Evolutionary conservation across 345 rosid genomes (phyloP).

Genomic region (Nephelium lappaceum): DNA sequence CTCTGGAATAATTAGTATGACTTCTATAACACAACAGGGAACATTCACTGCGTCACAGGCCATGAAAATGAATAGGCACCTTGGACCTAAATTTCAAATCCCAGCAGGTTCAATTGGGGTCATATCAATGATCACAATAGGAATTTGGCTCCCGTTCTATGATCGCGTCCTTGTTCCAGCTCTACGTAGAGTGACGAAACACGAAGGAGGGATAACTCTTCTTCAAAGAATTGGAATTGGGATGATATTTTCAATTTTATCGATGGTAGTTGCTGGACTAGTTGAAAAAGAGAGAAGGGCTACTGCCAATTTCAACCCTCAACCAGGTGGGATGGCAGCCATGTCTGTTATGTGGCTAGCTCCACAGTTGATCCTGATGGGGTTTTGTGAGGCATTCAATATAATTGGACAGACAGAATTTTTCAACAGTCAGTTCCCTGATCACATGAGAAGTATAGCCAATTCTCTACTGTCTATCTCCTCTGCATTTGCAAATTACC

Average conservation of each 20-base stretch:
- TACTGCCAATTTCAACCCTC: constrained; percentile 22
- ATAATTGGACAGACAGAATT: constrained; percentile 63
- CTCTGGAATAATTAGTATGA: constrained; percentile 47
- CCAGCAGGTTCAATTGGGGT: constrained; percentile 49
- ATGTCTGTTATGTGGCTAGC: constrained; percentile 58
- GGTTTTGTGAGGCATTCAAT: constrained; percentile 61
- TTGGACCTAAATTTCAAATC: constrained; percentile 58
- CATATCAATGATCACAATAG: constrained; percentile 51
- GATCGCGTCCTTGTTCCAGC: constrained; percentile 52
- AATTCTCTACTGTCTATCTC: constrained; percentile 53
- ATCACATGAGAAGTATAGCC: constrained; percentile 62
- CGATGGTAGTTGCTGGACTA: constrained; percentile 54
- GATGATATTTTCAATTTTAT: constrained; percentile 40
- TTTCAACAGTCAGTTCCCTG: constrained; percentile 64
- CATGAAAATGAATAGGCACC: constrained; percentile 55
- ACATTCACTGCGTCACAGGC: constrained; percentile 58
- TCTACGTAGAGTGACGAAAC: constrained; percentile 41
- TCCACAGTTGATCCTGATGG: constrained; percentile 64
- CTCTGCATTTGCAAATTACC: constrained; percentile 38
- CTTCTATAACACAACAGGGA: constrained; percentile 45
- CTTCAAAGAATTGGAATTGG: constrained; percentile 67
- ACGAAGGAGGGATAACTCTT: constrained; percentile 54
- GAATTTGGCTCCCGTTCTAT: constrained; percentile 65
- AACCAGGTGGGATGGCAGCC: constrained; percentile 22
- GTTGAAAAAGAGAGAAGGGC: constrained; percentile 51